These are phyloP conservation scores for Tuber melanosporum DNA, from an alignment of 495 filamentous ascomycete genomes.

Conservation along the genomic window DNA sequence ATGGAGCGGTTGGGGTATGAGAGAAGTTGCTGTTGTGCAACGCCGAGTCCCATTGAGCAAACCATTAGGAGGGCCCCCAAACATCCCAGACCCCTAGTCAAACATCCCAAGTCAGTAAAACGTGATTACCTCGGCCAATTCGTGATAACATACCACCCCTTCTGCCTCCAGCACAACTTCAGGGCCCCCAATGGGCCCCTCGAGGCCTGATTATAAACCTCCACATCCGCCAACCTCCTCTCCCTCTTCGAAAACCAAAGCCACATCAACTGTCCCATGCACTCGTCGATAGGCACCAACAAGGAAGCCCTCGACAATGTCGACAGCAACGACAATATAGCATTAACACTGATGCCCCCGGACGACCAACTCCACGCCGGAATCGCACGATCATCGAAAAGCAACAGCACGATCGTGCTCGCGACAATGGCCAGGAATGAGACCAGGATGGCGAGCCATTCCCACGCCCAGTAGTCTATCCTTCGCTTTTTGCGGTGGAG, in stretches of 20 bases:
- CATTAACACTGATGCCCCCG: conserved; percentile 30
- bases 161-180: conserved; percentile 22
- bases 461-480: conserved; percentile 29
- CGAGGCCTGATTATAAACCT: conserved; percentile 15
- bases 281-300: conserved; percentile 33
- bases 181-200: conserved; percentile 29
- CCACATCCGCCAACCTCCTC: conserved; percentile 22
- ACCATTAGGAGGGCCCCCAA: conserved; percentile 21
- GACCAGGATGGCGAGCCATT: conserved; percentile 24
- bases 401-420: conserved; percentile 11
- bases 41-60: conserved; percentile 29
- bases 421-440: conserved; percentile 17
- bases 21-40: conserved; percentile 35
- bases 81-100: conserved; percentile 18
- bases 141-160: conserved; percentile 21
- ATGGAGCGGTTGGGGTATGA: conserved; percentile 25
- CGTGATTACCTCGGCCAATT: neutral
- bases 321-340: conserved; percentile 28
- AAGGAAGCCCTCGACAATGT: conserved; percentile 30
- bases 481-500: conserved; percentile 16
- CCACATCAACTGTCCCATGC: conserved; percentile 40
- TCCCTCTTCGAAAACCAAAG: conserved; percentile 18
- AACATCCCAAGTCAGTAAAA: neutral
- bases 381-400: conserved; percentile 19
- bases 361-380: conserved; percentile 26